These are phyloP conservation scores for Westerdykella sp. DNA, from an alignment of 2,329 filamentous ascomycete genomes.

Conservation along the genomic window DNA sequence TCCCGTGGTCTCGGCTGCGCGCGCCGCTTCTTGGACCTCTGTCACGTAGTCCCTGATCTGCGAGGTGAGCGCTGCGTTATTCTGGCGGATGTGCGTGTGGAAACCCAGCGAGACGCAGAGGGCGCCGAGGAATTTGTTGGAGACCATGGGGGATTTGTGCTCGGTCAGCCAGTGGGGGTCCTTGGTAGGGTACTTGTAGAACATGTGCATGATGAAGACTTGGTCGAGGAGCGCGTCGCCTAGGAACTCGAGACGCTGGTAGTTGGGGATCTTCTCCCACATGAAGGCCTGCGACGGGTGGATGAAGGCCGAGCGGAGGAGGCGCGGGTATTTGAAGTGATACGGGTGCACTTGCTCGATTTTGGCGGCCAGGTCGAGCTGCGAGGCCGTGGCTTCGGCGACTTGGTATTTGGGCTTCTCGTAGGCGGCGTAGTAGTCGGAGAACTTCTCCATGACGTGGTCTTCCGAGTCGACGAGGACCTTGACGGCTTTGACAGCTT, in stretches of 20 bases:
- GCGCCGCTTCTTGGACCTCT: slow-evolving; percentile 52
- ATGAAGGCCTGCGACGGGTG: slow-evolving; percentile 74
- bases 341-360: slow-evolving; percentile 57
- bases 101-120: slow-evolving; percentile 73
- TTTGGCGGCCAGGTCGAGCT: slow-evolving; percentile 60
- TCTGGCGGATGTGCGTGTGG: slow-evolving; percentile 61
- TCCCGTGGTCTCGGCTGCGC: slow-evolving; percentile 23
- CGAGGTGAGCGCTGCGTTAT: slow-evolving; percentile 45
- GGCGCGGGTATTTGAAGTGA: slow-evolving; percentile 65
- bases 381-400: slow-evolving; percentile 55
- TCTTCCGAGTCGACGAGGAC: slow-evolving; percentile 62
- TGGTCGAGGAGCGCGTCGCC: slow-evolving; percentile 86
- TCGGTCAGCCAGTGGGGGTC: slow-evolving; percentile 97
- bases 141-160: slow-evolving; percentile 99
- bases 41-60: slow-evolving; percentile 51
- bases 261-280: slow-evolving; percentile 75
- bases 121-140: slow-evolving; percentile 85
- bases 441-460: slow-evolving; percentile 63
- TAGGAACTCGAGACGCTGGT: slow-evolving; percentile 87
- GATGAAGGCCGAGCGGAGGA: slow-evolving; percentile 78
- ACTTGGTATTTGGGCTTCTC: slow-evolving; percentile 65
- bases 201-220: slow-evolving; percentile 77
- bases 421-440: slow-evolving; percentile 68
- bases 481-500: slow-evolving; percentile 60
- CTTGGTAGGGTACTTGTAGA: slow-evolving; percentile 65